Evolutionary conservation across 2,329 filamentous ascomycete genomes (phyloP).

Genomic region (Hysterium pulicare): DNA sequence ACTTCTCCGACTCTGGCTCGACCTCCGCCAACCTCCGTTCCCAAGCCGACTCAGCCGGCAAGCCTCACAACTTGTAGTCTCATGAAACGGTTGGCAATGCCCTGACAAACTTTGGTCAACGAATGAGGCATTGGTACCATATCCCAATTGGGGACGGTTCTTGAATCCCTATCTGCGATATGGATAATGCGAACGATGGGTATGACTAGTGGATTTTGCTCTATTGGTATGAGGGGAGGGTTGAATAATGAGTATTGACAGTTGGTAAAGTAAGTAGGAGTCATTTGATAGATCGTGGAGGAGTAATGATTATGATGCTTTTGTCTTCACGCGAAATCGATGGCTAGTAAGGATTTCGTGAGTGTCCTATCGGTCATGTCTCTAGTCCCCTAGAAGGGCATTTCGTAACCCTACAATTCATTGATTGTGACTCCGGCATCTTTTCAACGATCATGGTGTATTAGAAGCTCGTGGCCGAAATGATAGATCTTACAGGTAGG

Average conservation of each 20-base stretch:
- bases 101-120: constrained; percentile 19
- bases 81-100: constrained; percentile 13
- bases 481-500: too few relatives aligned
- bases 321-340: too few relatives aligned
- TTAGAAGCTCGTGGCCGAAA: not conserved
- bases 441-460: not conserved
- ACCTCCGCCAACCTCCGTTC: constrained; percentile 84
- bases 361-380: not conserved
- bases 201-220: not conserved
- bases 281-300: constrained; percentile 3
- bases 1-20: constrained; percentile 71
- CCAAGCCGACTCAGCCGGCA: constrained; percentile 70
- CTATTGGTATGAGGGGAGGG: not conserved
- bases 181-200: not conserved
- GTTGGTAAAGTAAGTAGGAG: not conserved
- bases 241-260: not conserved
- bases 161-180: not conserved
- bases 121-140: not conserved
- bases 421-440: not conserved
- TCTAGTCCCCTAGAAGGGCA: not conserved
- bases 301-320: too few relatives aligned
- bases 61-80: constrained; percentile 32
- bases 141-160: not conserved
- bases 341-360: not conserved
- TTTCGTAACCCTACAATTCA: not conserved